Evolutionary conservation across 176 grass and related monocot genomes (phyloP).

Genomic region (Poa annua): DNA sequence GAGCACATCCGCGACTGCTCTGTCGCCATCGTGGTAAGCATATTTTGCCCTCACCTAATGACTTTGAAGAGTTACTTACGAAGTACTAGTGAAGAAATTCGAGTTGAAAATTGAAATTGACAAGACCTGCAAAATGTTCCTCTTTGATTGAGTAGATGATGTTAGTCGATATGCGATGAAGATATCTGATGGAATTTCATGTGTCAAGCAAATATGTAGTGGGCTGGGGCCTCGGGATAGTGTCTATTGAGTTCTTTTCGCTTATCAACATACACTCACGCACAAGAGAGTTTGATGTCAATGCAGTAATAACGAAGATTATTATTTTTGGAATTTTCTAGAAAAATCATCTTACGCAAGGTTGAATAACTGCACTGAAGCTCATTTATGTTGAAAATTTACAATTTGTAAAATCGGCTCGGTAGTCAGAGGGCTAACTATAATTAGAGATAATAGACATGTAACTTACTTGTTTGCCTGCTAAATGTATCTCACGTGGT

Average conservation of each 20-base stretch:
- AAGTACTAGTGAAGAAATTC: neutral
- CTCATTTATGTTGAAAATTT: neutral
- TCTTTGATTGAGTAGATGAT: neutral
- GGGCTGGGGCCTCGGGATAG: neutral
- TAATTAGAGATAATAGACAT: neutral
- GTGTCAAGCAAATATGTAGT: neutral
- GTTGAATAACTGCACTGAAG: neutral
- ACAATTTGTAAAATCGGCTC: neutral
- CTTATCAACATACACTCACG: neutral
- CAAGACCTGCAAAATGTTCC: neutral
- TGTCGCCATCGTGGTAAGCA: slow-evolving; percentile 78
- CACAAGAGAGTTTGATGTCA: neutral
- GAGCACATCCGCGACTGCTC: slow-evolving; percentile 87
- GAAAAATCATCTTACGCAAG: neutral
- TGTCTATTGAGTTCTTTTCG: neutral
- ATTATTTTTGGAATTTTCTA: neutral
- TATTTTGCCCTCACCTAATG: neutral
- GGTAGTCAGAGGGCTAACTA: neutral
- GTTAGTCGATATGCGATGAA: neutral
- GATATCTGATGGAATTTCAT: neutral
- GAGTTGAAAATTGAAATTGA: neutral
- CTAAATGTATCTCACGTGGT: neutral
- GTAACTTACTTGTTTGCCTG: neutral
- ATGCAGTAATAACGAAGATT: neutral
- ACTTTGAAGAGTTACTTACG: neutral